These are phyloP conservation scores for Otatea glauca DNA, from an alignment of 176 grass and related monocot genomes.

Conservation along the genomic window DNA sequence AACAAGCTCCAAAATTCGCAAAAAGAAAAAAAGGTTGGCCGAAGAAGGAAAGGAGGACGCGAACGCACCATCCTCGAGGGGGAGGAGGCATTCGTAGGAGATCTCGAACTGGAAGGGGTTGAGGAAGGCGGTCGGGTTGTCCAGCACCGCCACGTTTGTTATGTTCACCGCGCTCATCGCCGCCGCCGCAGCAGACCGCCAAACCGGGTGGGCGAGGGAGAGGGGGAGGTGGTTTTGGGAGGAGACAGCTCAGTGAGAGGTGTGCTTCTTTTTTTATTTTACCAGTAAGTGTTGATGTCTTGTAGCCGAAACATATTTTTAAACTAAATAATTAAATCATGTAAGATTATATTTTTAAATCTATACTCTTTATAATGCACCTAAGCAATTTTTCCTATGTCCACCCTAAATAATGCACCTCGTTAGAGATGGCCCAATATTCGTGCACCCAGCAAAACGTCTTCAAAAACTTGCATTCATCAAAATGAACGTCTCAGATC, in stretches of 20 bases:
- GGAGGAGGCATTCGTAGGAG: conserved; percentile 95
- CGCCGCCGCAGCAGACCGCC: conserved; percentile 28
- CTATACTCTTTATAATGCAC: too few relatives aligned
- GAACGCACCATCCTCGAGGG: conserved; percentile 78
- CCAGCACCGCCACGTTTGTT: conserved; percentile 87
- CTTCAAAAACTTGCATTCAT: too few relatives aligned
- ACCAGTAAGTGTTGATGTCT: too few relatives aligned
- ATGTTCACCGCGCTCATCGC: conserved; percentile 92
- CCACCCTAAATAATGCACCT: too few relatives aligned
- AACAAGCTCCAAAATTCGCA: neutral
- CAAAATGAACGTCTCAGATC: too few relatives aligned
- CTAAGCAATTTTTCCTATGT: too few relatives aligned
- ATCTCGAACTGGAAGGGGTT: conserved; percentile 99
- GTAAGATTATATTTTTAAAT: too few relatives aligned
- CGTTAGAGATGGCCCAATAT: too few relatives aligned
- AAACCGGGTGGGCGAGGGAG: neutral
- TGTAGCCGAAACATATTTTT: too few relatives aligned
- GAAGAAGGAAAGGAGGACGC: neutral
- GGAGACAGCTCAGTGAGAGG: neutral
- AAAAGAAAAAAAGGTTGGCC: neutral
- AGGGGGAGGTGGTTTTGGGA: conserved; percentile 9
- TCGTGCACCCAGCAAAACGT: too few relatives aligned
- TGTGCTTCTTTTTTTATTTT: neutral
- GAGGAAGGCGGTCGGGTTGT: conserved; percentile 88
- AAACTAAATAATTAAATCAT: too few relatives aligned